These are phyloP conservation scores for Rubia peregrina DNA, from an alignment of 305 asterid genomes.

Conservation along the genomic window DNA sequence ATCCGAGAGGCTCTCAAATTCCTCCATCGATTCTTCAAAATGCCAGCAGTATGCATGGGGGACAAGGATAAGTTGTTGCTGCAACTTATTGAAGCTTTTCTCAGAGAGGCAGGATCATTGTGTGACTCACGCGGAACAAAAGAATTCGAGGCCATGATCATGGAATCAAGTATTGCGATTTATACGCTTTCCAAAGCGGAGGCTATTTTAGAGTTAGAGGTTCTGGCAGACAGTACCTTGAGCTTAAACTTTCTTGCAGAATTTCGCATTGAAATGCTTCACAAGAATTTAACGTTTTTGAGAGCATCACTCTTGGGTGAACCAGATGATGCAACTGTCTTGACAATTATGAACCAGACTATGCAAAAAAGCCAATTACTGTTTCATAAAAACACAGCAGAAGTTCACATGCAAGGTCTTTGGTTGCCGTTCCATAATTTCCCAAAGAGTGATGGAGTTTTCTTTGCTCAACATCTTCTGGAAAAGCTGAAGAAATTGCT, in stretches of 20 bases:
- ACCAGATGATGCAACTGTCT: background rate
- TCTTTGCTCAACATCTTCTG: background rate
- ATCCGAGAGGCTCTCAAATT: background rate
- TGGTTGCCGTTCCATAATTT: no score
- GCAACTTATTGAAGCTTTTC: background rate
- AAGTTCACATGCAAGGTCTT: no score
- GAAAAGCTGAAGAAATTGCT: background rate
- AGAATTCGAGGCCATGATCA: background rate
- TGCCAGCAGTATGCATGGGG: background rate
- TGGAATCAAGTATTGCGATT: conserved; percentile 3
- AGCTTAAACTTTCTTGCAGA: background rate
- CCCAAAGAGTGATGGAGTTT: background rate
- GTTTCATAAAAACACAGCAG: no score
- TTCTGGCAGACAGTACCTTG: background rate
- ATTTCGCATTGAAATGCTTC: background rate
- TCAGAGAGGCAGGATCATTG: background rate
- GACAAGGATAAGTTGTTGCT: background rate
- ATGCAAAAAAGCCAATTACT: no score
- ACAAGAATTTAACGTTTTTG: background rate
- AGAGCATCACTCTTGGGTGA: background rate
- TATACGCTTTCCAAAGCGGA: conserved; percentile 5
- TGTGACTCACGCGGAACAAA: background rate
- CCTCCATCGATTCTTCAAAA: background rate
- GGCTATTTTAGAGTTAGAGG: background rate
- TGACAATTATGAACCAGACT: no score